phyloP scores from a whole-genome alignment of 2,329 filamentous ascomycete genomes.

The Diaporthe longicolla region DNA sequence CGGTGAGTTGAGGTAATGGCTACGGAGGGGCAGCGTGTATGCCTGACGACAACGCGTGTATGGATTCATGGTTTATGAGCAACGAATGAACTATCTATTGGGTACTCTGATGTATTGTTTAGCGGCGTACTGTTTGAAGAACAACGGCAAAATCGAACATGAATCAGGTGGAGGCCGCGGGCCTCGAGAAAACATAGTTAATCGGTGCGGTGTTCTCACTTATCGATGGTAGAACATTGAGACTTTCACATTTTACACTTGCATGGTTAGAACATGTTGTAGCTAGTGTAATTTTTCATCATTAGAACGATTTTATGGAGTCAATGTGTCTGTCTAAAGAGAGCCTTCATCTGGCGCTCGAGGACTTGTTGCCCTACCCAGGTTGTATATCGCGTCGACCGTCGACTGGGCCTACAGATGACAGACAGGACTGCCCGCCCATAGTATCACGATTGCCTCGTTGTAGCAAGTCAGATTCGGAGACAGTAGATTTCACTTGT shows the following conservation, averaged over 20 bases:
- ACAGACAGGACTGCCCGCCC: background rate
- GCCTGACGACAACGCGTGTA: background rate
- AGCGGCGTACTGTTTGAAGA: background rate
- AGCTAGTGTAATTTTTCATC: background rate
- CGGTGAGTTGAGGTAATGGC: background rate
- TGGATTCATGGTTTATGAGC: conserved; percentile 22
- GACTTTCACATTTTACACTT: background rate
- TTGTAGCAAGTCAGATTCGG: background rate
- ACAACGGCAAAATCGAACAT: background rate
- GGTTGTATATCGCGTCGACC: too few relatives aligned
- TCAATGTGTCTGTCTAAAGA: background rate
- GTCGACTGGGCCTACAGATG: too few relatives aligned
- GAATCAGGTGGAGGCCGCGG: too few relatives aligned
- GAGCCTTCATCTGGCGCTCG: background rate
- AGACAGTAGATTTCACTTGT: background rate
- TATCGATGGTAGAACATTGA: background rate
- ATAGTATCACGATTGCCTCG: background rate
- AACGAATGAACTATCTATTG: background rate
- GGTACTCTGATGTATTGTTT: conserved; percentile 10
- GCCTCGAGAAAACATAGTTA: background rate
- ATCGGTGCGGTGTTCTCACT: background rate
- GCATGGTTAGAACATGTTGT: background rate
- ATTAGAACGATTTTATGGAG: background rate
- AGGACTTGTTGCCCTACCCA: too few relatives aligned
- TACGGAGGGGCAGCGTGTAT: background rate